These are phyloP conservation scores for Calonectria pteridis DNA, from an alignment of 2,329 filamentous ascomycete genomes.

Conservation along the genomic window DNA sequence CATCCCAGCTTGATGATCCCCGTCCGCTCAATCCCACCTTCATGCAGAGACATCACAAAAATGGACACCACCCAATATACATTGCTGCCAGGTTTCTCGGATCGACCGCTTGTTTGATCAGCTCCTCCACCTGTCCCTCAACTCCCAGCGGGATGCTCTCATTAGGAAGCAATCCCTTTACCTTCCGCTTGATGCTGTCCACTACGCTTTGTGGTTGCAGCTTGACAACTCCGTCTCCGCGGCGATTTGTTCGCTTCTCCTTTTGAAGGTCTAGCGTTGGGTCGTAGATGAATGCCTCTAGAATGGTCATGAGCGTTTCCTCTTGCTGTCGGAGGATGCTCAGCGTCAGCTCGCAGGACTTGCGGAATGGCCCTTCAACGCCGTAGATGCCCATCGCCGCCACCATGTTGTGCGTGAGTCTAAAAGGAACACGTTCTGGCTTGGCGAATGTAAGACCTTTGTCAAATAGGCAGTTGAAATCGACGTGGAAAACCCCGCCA, in stretches of 20 bases:
- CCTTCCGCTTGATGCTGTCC: constrained; percentile 88
- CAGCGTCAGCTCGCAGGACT: constrained; percentile 90
- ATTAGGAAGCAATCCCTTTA: constrained; percentile 84
- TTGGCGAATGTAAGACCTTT: constrained; percentile 96
- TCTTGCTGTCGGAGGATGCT: constrained; percentile 88
- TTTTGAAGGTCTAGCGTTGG: constrained; percentile 91
- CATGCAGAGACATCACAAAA: constrained; percentile 56
- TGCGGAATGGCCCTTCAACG: constrained; percentile 92
- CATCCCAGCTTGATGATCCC: constrained; percentile 2
- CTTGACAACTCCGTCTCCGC: constrained; percentile 57
- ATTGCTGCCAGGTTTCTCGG: constrained; percentile 85
- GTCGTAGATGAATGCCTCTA: constrained; percentile 97
- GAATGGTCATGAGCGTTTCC: constrained; percentile 95
- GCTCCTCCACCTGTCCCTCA: constrained; percentile 95
- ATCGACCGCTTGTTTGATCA: constrained; percentile 89
- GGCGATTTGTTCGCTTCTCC: constrained; percentile 65
- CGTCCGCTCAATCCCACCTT: not conserved
- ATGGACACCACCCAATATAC: constrained; percentile 94
- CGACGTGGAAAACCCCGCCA: constrained; percentile 95
- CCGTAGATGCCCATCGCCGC: constrained; percentile 97
- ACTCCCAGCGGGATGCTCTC: constrained; percentile 95
- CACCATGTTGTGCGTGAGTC: constrained; percentile 98
- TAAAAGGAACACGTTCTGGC: constrained; percentile 94
- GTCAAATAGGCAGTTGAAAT: constrained; percentile 99
- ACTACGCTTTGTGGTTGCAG: constrained; percentile 80